Evolutionary conservation across 2,329 filamentous ascomycete genomes (phyloP).

Genomic region (Lecanoromycetidae sp.): DNA sequence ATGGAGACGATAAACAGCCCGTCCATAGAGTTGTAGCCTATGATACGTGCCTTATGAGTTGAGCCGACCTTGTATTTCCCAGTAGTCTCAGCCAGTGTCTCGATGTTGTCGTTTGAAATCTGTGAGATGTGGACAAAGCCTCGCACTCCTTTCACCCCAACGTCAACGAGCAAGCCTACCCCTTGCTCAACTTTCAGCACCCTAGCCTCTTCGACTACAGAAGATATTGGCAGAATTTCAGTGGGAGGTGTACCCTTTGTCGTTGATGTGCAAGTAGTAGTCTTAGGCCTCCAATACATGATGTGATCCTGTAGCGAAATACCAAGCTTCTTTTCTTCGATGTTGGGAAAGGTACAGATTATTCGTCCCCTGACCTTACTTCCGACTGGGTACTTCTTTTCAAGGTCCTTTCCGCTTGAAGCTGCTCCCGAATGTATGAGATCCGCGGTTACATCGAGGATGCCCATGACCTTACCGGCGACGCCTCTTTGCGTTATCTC

Average conservation of each 20-base stretch:
- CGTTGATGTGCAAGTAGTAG: constrained; percentile 28
- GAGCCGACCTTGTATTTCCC: constrained; percentile 70
- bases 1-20: constrained; percentile 76
- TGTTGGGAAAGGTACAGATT: constrained; percentile 71
- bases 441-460: constrained; percentile 83
- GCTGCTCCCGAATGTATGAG: constrained; percentile 74
- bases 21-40: constrained; percentile 80
- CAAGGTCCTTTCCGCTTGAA: constrained; percentile 55
- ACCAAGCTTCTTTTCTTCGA: constrained; percentile 70
- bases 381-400: constrained; percentile 68
- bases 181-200: constrained; percentile 68
- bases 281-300: constrained; percentile 42
- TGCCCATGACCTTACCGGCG: constrained; percentile 79
- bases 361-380: constrained; percentile 76
- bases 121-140: constrained; percentile 93
- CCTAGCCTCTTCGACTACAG: constrained; percentile 63
- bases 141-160: constrained; percentile 54
- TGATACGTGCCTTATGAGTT: constrained; percentile 65
- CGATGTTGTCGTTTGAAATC: constrained; percentile 79
- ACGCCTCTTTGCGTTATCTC: constrained; percentile 65
- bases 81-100: constrained; percentile 61
- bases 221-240: constrained; percentile 55
- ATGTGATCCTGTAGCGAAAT: constrained; percentile 83
- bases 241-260: constrained; percentile 42
- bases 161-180: constrained; percentile 68